Base-by-base conservation (phyloP, 1,284 basidiomycete genomes). In the Trichosporon coremiiforme region DNA sequence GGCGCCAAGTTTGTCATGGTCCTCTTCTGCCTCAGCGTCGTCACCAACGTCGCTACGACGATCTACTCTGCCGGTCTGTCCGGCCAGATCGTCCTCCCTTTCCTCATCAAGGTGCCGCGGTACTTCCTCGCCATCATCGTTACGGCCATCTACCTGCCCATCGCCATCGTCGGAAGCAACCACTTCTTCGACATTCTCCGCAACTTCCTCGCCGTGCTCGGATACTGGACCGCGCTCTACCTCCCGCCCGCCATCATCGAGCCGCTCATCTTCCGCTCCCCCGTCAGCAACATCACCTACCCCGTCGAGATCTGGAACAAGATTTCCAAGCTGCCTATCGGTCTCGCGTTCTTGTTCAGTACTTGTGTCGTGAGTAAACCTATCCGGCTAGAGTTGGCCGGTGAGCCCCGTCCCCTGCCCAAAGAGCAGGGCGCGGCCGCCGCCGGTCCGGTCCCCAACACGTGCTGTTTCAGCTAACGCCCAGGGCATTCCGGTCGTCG, bases 61-160 rank as follows among this genome's bases (percentile, higher is more conserved):
- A 89, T 94, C 75, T 95, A 96, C 81, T 91, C 90, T 62, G 88
- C 92, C 70, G 89, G 91, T n/a, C 86, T 95, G 70, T 91, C 89
- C 76, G 87, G 93, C 71, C 93, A 95, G 79, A 87, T 93, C 6
- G 87, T 91, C 75, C 82, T 93, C 17, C 93, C 94, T 0, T 87
- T 80, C 76, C 76, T 84, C 31, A 74, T 81, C 38, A 73, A 74
- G 67, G 88, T 96, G 13, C 95, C 95, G 0, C 86, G 95, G 77
- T 96, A 94, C 80, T 85, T 94, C 62, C 93, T 96, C 80, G 92
- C 94, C 0, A 78, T 96, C 20, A 79, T 94, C 55, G 90, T 90
- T 0, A 91, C 90, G 0, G 93, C 90, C 1, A 89, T 97, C 74
- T 83, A 85, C 74, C 78, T 87, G 20, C 86, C 86, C 9, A 74